Evolutionary conservation across 2,329 filamentous ascomycete species (phyloP).

Genomic region (Aspergillus caelatus): DNA sequence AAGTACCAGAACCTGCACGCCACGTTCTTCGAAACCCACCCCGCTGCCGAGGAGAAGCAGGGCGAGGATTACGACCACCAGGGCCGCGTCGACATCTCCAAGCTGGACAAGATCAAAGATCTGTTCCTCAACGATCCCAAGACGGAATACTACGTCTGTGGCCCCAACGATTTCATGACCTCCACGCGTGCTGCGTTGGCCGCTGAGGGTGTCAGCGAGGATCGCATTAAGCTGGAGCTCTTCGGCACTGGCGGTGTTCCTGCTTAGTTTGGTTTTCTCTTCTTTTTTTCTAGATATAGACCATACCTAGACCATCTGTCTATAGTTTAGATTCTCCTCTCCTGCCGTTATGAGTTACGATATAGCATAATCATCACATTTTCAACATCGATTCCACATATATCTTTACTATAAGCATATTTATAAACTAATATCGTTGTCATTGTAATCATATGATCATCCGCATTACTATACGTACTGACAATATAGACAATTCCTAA

Average conservation of each 20-base stretch:
- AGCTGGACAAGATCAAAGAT: conserved; percentile 54
- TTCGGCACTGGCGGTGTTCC: conserved; percentile 61
- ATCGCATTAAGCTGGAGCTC: conserved; percentile 67
- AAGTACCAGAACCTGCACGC: conserved; percentile 53
- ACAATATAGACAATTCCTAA: too few relatives aligned
- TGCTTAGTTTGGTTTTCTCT: background rate
- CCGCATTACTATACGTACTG: background rate
- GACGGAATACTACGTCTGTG: conserved; percentile 73
- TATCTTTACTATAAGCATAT: too few relatives aligned
- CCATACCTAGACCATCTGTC: background rate
- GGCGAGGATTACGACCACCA: conserved; percentile 63
- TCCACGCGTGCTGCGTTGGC: conserved; percentile 58
- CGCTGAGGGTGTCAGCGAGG: conserved; percentile 58
- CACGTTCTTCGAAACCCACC: conserved; percentile 62
- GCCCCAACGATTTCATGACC: conserved; percentile 71
- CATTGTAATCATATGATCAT: background rate
- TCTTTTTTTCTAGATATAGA: background rate
- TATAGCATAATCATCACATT: background rate
- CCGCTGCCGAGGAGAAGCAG: conserved; percentile 49
- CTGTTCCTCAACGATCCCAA: conserved; percentile 59
- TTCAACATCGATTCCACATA: background rate
- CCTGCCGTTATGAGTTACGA: background rate
- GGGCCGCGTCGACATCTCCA: conserved; percentile 62
- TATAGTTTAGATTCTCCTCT: background rate
- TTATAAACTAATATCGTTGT: too few relatives aligned